Evolutionary conservation across 495 filamentous ascomycete species (phyloP).

Genomic region (Rhypophila decipiens): DNA sequence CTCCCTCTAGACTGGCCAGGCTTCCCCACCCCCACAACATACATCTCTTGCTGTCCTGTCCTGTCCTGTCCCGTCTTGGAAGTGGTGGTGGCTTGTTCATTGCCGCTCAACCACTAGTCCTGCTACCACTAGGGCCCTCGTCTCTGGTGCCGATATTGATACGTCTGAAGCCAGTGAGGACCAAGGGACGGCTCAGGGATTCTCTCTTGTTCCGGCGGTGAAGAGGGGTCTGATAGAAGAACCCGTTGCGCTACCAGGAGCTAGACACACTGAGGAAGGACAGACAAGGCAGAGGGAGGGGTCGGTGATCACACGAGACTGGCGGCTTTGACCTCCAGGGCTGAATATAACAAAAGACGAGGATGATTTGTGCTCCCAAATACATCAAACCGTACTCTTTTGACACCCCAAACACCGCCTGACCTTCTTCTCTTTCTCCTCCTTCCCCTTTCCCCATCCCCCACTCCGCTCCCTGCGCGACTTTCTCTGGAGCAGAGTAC

Average conservation of each 20-base stretch:
- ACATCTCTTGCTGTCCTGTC: too few relatives aligned
- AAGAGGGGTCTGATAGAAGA: too few relatives aligned
- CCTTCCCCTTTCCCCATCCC: slow-evolving; percentile 15
- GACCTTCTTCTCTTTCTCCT: slow-evolving; percentile 7
- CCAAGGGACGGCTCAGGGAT: background rate
- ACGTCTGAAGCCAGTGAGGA: background rate
- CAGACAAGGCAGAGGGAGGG: background rate
- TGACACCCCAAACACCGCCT: slow-evolving; percentile 16
- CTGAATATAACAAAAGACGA: slow-evolving; percentile 16
- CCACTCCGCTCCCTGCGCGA: slow-evolving; percentile 13
- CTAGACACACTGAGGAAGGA: background rate
- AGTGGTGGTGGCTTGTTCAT: background rate
- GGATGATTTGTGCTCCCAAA: slow-evolving; percentile 19
- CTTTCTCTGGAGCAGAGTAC: slow-evolving; percentile 16
- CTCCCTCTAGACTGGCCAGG: too few relatives aligned
- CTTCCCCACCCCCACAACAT: slow-evolving; percentile 7
- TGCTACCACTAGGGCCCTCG: too few relatives aligned
- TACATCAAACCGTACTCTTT: slow-evolving; percentile 13
- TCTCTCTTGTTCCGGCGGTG: background rate
- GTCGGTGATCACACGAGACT: background rate
- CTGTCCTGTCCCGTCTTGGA: background rate
- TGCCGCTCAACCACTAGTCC: background rate
- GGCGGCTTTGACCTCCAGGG: slow-evolving; percentile 2
- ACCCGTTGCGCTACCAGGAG: slow-evolving; percentile 1
- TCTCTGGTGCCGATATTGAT: background rate